Evolutionary conservation across 176 grass and related monocot species (phyloP).

Genomic region (Pontederia crassipes): DNA sequence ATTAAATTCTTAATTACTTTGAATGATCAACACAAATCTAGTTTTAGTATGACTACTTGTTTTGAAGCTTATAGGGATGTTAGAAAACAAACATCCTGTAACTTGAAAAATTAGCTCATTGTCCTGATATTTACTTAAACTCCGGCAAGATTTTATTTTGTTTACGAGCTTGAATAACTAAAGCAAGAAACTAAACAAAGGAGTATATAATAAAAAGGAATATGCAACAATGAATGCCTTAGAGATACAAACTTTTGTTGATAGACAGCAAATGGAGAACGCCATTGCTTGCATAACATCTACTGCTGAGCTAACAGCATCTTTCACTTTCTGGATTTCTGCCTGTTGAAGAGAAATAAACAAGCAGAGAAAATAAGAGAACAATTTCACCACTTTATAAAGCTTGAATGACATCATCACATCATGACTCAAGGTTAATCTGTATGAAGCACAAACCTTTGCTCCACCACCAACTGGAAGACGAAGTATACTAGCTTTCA

Average conservation of each 20-base stretch:
- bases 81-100: too few relatives aligned
- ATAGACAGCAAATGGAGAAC: constrained; percentile 62
- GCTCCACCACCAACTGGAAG: constrained; percentile 15
- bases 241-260: constrained; percentile 39
- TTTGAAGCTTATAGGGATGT: too few relatives aligned
- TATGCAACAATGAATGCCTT: too few relatives aligned
- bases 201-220: too few relatives aligned
- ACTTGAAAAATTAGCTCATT: too few relatives aligned
- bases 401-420: neutral
- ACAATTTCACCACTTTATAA: neutral
- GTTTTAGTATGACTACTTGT: too few relatives aligned
- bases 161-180: too few relatives aligned
- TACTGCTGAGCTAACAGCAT: constrained; percentile 62
- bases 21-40: too few relatives aligned
- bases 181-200: too few relatives aligned
- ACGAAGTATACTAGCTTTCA: constrained; percentile 9
- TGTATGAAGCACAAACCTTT: constrained; percentile 11
- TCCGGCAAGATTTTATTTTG: too few relatives aligned
- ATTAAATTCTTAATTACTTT: too few relatives aligned
- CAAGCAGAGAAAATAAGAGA: neutral
- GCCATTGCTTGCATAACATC: constrained; percentile 90
- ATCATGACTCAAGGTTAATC: neutral
- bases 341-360: constrained; percentile 35
- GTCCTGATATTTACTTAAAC: too few relatives aligned
- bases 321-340: constrained; percentile 76